Evolutionary conservation across 2,329 filamentous ascomycete species (phyloP).

Genomic region (Clarireedia monteithiana): DNA sequence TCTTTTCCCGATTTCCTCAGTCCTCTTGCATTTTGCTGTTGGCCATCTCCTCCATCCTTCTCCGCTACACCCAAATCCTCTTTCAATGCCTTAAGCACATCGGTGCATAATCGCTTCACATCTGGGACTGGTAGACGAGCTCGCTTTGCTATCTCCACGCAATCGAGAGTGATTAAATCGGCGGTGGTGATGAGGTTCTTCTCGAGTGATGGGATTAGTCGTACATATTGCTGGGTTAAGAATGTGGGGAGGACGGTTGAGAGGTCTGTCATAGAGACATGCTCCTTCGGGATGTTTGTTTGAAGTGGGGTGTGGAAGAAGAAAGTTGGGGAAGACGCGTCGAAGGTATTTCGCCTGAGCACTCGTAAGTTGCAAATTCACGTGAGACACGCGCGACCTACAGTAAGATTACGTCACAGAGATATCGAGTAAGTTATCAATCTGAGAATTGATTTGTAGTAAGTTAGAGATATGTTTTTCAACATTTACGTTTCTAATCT

Average conservation of each 20-base stretch:
- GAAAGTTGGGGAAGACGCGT: too few relatives aligned
- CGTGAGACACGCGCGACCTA: too few relatives aligned
- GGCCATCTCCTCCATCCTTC: not conserved
- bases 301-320: not conserved
- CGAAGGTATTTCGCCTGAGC: too few relatives aligned
- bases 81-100: constrained; percentile 60
- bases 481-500: too few relatives aligned
- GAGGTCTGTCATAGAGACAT: constrained; percentile 72
- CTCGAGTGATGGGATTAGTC: constrained; percentile 74
- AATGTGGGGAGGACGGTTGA: constrained; percentile 76
- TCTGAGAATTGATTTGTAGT: too few relatives aligned
- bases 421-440: too few relatives aligned
- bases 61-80: constrained; percentile 36
- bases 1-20: constrained; percentile 31
- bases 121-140: constrained; percentile 76
- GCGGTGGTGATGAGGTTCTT: constrained; percentile 67
- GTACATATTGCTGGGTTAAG: constrained; percentile 59
- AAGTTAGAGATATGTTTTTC: too few relatives aligned
- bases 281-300: not conserved
- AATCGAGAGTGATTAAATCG: constrained; percentile 80
- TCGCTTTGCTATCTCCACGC: constrained; percentile 75
- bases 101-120: constrained; percentile 63
- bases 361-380: too few relatives aligned
- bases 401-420: too few relatives aligned
- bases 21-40: not conserved